Base-by-base conservation (phyloP, 768 basidiomycete species). In the Hebeloma cylindrosporum region DNA sequence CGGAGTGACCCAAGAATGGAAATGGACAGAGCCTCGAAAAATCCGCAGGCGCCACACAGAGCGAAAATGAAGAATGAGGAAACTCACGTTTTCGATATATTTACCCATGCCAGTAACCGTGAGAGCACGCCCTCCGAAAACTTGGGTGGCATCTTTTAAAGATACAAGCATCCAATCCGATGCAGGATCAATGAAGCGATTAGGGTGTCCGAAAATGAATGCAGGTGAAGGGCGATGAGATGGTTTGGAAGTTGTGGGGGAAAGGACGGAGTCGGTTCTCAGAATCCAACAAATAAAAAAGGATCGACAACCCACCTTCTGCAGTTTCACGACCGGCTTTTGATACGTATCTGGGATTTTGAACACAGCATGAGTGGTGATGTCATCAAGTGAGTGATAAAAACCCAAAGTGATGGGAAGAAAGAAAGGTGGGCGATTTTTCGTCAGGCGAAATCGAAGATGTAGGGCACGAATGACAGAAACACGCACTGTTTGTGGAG, bases 51-150 rank as follows among this genome's bases (percentile, higher is more conserved):
- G 34, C 18, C 21, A 18, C 29, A 45, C 40, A 53, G 34, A 48
- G 33, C 17, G n/a, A 14, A 16, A 28, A 35, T 38, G 23, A 22
- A 22, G 30, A 31, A 37, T 17, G 31, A 22, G 7, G 41, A 18
- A 29, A 69, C 81, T 37, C 58, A 88, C 88, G 50, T 87, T 89
- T 64, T 93, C 91, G 46, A 92, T 77, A 32, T 83, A 64, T 64
- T 79, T 84, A 48, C 92, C 92, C 88, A 93, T 89, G 6, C 93
- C 92, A 4, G 88, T 83, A 32, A 77, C 72, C 0, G 94, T 96
- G 53, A 97, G 72, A 18, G 84, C 89, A 14, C 94, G 79, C 13
- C 94, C 94, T 40, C 93, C 93, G 46, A 94, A 95, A 26, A 95
- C 78, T 64, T 88, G 85, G 1, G 85, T 82, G 4, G 89, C 84